Percentiles rank a stretch among this genome's conserved stretches.
Conservation (phyloP, 495 filamentous ascomycete species). For the Podospora tetraspora region DNA sequence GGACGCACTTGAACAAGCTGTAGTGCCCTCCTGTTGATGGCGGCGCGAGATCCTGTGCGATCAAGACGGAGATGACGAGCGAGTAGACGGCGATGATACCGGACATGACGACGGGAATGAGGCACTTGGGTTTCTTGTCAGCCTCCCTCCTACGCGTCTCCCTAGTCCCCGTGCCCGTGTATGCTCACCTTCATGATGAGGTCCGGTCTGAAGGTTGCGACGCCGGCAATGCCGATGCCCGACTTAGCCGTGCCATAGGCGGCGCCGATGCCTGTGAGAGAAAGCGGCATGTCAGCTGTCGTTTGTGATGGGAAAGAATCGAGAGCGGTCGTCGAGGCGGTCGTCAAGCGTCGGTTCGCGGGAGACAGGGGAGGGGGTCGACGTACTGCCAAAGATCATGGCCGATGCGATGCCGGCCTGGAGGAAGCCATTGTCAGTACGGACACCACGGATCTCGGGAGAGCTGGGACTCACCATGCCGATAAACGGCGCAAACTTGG, state of each 20-base stretch:
- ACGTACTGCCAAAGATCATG: constrained; percentile 91
- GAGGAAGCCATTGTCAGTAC: constrained; percentile 15
- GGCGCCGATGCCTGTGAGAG: constrained; percentile 74
- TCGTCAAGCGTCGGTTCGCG: not conserved
- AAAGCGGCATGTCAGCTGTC: constrained; percentile 23
- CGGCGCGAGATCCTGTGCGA: constrained; percentile 74
- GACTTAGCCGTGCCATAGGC: constrained; percentile 97
- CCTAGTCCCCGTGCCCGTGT: not conserved
- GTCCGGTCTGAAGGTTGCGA: constrained; percentile 86
- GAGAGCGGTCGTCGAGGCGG: not conserved
- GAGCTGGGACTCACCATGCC: constrained; percentile 69
- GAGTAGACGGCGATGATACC: constrained; percentile 99
- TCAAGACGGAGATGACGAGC: constrained; percentile 92
- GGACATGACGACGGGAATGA: constrained; percentile 98
- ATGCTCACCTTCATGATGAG: constrained; percentile 90
- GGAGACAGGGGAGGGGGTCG: constrained; percentile 16
- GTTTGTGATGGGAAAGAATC: not conserved
- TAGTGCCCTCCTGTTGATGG: constrained; percentile 54
- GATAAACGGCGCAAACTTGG: constrained; percentile 94
- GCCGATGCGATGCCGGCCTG: constrained; percentile 86
- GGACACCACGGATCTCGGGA: not conserved
- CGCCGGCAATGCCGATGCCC: constrained; percentile 91
- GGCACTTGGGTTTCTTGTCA: constrained; percentile 49
- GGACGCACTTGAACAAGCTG: constrained; percentile 72
- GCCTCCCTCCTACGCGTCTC: not conserved